phyloP scores from a whole-genome alignment of 2,329 filamentous ascomycete genomes.

The Penicillium sp. region DNA sequence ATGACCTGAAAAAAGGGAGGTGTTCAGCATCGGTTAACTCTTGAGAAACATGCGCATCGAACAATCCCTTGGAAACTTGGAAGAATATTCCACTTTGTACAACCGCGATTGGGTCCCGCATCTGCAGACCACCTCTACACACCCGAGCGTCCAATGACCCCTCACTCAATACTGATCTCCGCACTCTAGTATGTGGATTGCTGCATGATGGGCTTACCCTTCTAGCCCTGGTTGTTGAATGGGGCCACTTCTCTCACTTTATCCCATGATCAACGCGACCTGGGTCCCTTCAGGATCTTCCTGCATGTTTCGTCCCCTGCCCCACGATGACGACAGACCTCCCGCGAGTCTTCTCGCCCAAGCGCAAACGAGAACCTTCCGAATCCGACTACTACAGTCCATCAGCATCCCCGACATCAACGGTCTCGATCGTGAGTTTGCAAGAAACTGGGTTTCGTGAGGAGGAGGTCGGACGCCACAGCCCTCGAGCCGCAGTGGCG shows the following conservation, averaged over 20 bases:
- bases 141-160: constrained; percentile 22
- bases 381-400: constrained; percentile 31
- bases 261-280: constrained; percentile 4
- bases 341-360: constrained; percentile 31
- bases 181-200: constrained; percentile 9
- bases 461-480: constrained; percentile 35
- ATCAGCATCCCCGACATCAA: constrained; percentile 36
- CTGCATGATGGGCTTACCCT: constrained; percentile 12
- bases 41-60: too few relatives aligned
- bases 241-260: constrained; percentile 4
- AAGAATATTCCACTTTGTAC: too few relatives aligned
- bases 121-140: constrained; percentile 11
- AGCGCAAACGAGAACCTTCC: constrained; percentile 36
- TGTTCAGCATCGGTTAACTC: too few relatives aligned
- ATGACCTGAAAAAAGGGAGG: too few relatives aligned
- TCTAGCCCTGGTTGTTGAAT: constrained; percentile 13
- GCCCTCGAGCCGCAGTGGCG: constrained; percentile 41
- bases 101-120: constrained; percentile 13
- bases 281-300: constrained; percentile 20
- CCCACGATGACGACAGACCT: constrained; percentile 33
- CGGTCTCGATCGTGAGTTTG: constrained; percentile 30
- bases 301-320: constrained; percentile 17
- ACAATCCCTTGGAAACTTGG: too few relatives aligned
- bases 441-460: constrained; percentile 33
- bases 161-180: constrained; percentile 19